Base-by-base conservation (phyloP, 2,329 filamentous ascomycete species). In the Ramularia collo-cygni region DNA sequence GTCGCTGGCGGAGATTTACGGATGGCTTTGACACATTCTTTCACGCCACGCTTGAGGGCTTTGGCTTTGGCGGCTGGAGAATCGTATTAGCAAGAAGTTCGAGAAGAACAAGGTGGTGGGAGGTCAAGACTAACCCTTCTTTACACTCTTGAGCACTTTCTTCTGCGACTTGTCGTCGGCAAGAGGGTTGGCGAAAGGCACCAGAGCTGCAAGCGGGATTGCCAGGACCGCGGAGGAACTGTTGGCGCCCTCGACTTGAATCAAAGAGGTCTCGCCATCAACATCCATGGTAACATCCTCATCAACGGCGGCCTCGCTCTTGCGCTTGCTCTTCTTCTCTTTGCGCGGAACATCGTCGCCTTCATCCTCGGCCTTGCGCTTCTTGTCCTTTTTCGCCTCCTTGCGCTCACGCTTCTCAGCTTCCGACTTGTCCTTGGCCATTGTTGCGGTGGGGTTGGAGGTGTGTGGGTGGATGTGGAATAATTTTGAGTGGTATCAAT, bases 21-120 rank as follows among this genome's bases (percentile, higher is more conserved):
- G 56, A 98, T 85, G 24, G 89, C 84, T 73, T 98, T 98, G 71
- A 96, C 89, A 61, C 95, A 90, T 71, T 98, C 92, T 70, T 98
- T 98, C 53, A 98, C 92, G 62, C 92, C 92, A 61, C 92, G 89
- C 73, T 95, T 94, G 61, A 98, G 84, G 44, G 86, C 85, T 71
- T 93, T 93, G 70, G 87, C 80, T 70, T 94, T 95, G 57, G 92
- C 89, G 55, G 90, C 92, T 96, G 66, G 43, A 43, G 26, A 27
- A 9, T n/a, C 39, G 31, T 44, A 37, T 47, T 36, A 43, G 27
- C 8, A 15, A 10, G 19, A 17, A n/a, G n/a, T 15, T 38, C 29
- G 30, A 35, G 31, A 18, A 33, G 35, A 19, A 8, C n/a, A 8
- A 15, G 26, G 26, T 37, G 16, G 35, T 28, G 26, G 9, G n/a